phyloP scores from a whole-genome alignment of 768 basidiomycete species.

The Leccinum disarticulatum region DNA sequence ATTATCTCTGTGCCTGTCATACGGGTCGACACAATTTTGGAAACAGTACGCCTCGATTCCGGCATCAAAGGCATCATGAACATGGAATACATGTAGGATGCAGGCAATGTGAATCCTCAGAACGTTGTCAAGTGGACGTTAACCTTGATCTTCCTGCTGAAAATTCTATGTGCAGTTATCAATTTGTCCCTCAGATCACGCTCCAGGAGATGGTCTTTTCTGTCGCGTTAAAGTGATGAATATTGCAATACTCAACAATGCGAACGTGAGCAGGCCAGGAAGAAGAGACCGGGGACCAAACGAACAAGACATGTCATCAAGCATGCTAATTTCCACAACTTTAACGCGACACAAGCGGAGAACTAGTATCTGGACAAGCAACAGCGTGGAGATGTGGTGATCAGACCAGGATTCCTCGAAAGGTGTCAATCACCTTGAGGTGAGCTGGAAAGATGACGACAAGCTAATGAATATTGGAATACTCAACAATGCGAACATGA shows the following conservation, averaged over 20 bases:
- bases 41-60: slow-evolving; percentile 82
- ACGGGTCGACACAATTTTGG: slow-evolving; percentile 46
- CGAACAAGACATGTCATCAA: slow-evolving; percentile 84
- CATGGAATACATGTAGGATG: slow-evolving; percentile 55
- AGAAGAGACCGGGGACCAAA: slow-evolving; percentile 41
- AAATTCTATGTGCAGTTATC: slow-evolving; percentile 74
- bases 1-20: slow-evolving; percentile 75
- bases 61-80: slow-evolving; percentile 85
- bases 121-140: slow-evolving; percentile 66
- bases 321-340: slow-evolving; percentile 97
- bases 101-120: slow-evolving; percentile 37
- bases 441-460: slow-evolving; percentile 99
- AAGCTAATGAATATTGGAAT: slow-evolving; percentile 55
- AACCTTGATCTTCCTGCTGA: slow-evolving; percentile 61
- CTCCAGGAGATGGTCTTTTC: slow-evolving; percentile 59
- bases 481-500: slow-evolving; percentile 61
- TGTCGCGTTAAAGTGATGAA: slow-evolving; percentile 59
- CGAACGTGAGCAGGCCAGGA: too few relatives aligned
- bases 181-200: slow-evolving; percentile 59
- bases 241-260: slow-evolving; percentile 36
- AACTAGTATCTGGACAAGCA: slow-evolving; percentile 76
- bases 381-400: slow-evolving; percentile 95
- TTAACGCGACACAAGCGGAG: slow-evolving; percentile 89
- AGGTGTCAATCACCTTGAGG: slow-evolving; percentile 88
- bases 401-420: slow-evolving; percentile 86